Conservation (phyloP, 306 rosid genomes). For the Medicago truncatula region DNA sequence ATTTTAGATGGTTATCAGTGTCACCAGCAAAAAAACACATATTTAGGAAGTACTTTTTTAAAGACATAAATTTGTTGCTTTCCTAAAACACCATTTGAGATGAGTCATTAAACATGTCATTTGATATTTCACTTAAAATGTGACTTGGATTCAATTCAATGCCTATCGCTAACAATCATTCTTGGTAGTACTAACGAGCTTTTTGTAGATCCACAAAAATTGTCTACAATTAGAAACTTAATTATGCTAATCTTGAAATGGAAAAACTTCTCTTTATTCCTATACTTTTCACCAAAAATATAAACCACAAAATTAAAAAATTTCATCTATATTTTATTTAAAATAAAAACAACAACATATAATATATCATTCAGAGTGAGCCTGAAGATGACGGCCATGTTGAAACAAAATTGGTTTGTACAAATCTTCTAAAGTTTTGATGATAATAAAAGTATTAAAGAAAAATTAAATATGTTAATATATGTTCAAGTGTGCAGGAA, state of each 20-base stretch:
- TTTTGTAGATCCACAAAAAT: not conserved
- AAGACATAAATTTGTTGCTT: slow-evolving; percentile 1
- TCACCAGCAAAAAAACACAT: not conserved
- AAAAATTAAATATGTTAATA: no score
- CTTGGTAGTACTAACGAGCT: not conserved
- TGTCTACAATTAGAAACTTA: not conserved
- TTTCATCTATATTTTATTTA: no score
- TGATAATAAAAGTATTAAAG: no score
- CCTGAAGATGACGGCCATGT: no score
- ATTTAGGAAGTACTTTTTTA: not conserved
- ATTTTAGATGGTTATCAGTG: not conserved
- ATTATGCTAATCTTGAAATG: not conserved
- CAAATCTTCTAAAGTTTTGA: no score
- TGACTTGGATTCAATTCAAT: not conserved
- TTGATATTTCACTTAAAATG: slow-evolving; percentile 1
- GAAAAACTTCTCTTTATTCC: not conserved
- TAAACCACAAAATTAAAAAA: not conserved
- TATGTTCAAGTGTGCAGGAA: no score
- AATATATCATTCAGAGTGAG: no score
- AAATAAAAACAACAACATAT: no score
- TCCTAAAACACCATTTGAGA: not conserved
- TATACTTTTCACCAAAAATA: no score
- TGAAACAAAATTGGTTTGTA: no score
- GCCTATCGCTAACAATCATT: not conserved
- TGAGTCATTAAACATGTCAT: slow-evolving; percentile 3